A percentile compares a stretch with the other conserved stretches of the same genome.
phyloP scores from a whole-genome alignment of 768 basidiomycete species.

The Mycena sanguinolenta region DNA sequence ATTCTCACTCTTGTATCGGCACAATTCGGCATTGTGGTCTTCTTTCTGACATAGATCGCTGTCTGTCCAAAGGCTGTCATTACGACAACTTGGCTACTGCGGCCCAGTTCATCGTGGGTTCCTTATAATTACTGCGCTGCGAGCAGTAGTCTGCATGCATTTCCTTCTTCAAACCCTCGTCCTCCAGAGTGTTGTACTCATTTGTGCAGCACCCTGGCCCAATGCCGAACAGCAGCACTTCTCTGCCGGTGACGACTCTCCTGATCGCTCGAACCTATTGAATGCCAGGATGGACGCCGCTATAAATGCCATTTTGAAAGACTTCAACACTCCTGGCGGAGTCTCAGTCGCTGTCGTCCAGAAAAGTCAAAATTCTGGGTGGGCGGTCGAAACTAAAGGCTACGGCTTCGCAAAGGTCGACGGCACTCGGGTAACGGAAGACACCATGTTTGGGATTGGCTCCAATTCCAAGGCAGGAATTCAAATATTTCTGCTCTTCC shows the following conservation, averaged over 20 bases:
- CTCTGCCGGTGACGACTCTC: not conserved
- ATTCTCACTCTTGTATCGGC: too few species aligned
- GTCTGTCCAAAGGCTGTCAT: too few species aligned
- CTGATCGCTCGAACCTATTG: not conserved
- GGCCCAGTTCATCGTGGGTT: too few species aligned
- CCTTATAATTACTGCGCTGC: too few species aligned
- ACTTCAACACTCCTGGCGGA: constrained; percentile 37
- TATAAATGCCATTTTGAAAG: constrained; percentile 27
- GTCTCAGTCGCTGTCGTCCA: constrained; percentile 33
- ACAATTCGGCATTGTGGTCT: too few species aligned
- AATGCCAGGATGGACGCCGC: constrained; percentile 24
- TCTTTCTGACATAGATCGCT: too few species aligned
- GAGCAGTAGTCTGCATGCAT: not conserved
- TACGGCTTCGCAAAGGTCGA: constrained; percentile 38
- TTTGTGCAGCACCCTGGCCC: not conserved
- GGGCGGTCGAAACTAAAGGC: constrained; percentile 38
- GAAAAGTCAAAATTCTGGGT: constrained; percentile 6
- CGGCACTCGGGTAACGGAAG: constrained; percentile 28
- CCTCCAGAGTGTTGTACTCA: not conserved
- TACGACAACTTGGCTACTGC: too few species aligned
- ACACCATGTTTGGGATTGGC: constrained; percentile 37
- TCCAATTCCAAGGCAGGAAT: constrained; percentile 39
- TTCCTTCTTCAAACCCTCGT: not conserved
- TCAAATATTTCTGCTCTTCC: not conserved
- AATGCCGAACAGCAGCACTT: constrained; percentile 2